Base-by-base conservation (phyloP, 179 eudicot genomes). In the Beta corolliflora region DNA sequence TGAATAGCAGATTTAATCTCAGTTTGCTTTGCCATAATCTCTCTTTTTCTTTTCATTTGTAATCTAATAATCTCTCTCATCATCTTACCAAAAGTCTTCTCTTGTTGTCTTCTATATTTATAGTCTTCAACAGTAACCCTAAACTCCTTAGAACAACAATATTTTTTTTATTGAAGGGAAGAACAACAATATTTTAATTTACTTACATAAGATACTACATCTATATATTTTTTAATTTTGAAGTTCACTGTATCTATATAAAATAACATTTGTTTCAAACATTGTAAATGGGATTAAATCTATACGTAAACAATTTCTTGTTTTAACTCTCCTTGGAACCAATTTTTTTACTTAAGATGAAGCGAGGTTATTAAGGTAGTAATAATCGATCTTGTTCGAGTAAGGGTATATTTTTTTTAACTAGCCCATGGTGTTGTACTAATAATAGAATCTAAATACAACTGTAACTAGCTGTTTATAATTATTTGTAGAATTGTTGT, bases 11-110 rank as follows among this genome's bases (percentile, higher is more conserved):
- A 68, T 41, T 68, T 68, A 68, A 68, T 68, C 72, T 68, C 72
- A 68, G 72, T 41, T 68, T 68, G 50, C 16, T 41, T 68, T 7
- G 72, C 48, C 72, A 68, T 68, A 13, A 67, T 36, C 16, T 67
- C 71, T 67, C 71, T 67, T n/a, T 67, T 67, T 67, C 71, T 67
- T 67, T 67, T 67, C 71, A 67, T 67, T 8, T 60, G 25, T 60
- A 31, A 31, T 60, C 18, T 58, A 7, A 14, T 56, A 56, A 56
- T 60, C 9, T 67, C n/a, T 31, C n/a, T 36, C 48, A 36, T 67
- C 21, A 44, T 67, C 36, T 31, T 31, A 68, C 16, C n/a, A 67
- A 68, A 68, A 68, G 72, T 68, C 72, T 68, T 68, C 72, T 68
- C 72, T 68, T 68, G n/a, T 68, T 68, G 50, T 9, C 15, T 41